phyloP scores from a whole-genome alignment of 306 rosid genomes.

The Prunus davidiana region DNA sequence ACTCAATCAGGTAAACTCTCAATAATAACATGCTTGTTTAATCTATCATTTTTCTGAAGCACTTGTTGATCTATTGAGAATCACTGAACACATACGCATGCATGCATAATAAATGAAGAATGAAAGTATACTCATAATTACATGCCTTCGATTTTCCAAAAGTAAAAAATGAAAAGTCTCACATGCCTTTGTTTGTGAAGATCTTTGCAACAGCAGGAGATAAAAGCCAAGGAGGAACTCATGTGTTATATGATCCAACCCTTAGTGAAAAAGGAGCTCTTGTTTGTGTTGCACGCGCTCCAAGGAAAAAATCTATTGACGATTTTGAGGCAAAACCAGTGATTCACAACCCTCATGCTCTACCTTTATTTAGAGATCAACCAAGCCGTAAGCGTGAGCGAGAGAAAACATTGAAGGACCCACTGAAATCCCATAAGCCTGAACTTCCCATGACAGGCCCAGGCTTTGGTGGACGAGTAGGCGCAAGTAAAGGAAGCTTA shows the following conservation, averaged over 20 bases:
- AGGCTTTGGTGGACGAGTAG: constrained; percentile 96
- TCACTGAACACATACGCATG: background rate
- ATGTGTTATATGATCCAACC: constrained; percentile 76
- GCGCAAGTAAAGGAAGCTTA: constrained; percentile 84
- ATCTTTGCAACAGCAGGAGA: constrained; percentile 85
- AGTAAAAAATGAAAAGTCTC: background rate
- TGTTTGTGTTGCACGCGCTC: constrained; percentile 95
- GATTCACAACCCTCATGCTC: constrained; percentile 86
- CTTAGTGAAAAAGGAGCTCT: constrained; percentile 95
- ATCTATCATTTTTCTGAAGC: constrained; percentile 5
- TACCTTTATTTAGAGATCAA: constrained; percentile 90
- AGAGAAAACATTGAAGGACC: constrained; percentile 84
- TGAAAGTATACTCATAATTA: background rate
- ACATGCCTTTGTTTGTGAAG: constrained; percentile 32
- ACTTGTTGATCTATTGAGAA: background rate
- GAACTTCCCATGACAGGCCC: constrained; percentile 95
- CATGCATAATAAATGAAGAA: background rate
- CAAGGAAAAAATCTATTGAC: constrained; percentile 83
- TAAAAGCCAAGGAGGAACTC: constrained; percentile 94
- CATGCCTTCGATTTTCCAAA: constrained; percentile 13
- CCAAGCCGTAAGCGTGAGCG: constrained; percentile 93
- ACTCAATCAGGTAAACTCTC: constrained; percentile 73
- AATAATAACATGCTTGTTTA: constrained; percentile 9
- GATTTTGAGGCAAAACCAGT: constrained; percentile 90
- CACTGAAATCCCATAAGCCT: constrained; percentile 91